Percentiles rank a stretch among this genome's conserved stretches.
Evolutionary conservation across 495 filamentous ascomycete species (phyloP).

Genomic region (Barbatosphaeria neglecta): DNA sequence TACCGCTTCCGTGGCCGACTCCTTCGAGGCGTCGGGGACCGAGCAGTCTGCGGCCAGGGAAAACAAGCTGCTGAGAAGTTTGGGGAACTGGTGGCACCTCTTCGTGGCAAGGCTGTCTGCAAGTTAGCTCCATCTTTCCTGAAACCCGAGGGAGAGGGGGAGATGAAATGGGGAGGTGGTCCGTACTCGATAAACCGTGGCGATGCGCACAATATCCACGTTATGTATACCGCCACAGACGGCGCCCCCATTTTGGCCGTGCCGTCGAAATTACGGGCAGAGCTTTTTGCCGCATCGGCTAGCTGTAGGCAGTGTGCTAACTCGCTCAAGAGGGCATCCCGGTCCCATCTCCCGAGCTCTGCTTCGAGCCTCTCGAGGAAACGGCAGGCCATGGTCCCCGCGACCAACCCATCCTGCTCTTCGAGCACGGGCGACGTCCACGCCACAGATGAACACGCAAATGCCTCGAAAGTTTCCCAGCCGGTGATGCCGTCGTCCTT

Average conservation of each 20-base stretch:
- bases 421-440: constrained; percentile 26
- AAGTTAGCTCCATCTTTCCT: background rate
- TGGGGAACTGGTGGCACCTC: background rate
- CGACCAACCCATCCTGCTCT: constrained; percentile 19
- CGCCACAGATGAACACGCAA: constrained; percentile 24
- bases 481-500: constrained; percentile 14
- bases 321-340: no score
- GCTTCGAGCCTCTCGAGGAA: constrained; percentile 22
- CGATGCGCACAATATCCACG: background rate
- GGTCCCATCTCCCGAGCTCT: background rate
- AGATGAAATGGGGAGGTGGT: background rate
- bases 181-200: background rate
- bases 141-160: no score
- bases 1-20: background rate
- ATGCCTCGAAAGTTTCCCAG: constrained; percentile 26
- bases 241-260: background rate
- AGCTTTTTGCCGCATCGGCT: background rate
- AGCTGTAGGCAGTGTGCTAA: background rate
- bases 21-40: background rate
- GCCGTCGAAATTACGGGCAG: background rate
- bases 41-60: background rate
- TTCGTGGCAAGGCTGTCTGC: background rate
- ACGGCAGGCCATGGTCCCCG: constrained; percentile 15
- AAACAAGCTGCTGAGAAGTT: background rate
- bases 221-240: background rate